Evolutionary conservation across 73 alveolate species (phyloP).

Genomic region (Paramecium bursaria): DNA sequence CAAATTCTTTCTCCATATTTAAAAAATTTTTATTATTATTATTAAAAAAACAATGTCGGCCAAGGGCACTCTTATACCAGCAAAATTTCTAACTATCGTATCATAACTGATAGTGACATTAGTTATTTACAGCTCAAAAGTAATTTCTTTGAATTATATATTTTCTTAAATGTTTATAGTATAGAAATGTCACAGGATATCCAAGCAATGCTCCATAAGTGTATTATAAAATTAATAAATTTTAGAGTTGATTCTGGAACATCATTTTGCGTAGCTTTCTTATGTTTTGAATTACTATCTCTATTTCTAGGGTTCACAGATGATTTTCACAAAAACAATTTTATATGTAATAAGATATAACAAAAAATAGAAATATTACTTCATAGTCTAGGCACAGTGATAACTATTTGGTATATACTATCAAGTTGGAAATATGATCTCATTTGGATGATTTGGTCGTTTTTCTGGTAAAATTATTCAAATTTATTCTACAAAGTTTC

Average conservation of each 20-base stretch:
- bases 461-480: conserved; percentile 18
- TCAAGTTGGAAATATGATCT: conserved; percentile 30
- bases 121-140: conserved; percentile 33
- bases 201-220: not conserved
- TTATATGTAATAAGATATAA: not conserved
- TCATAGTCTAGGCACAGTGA: conserved; percentile 24
- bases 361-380: conserved; percentile 21
- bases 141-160: not conserved
- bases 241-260: conserved; percentile 38
- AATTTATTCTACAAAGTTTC: too few relatives aligned
- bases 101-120: conserved; percentile 31
- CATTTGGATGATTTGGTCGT: conserved; percentile 14
- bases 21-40: too few relatives aligned
- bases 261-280: conserved; percentile 2
- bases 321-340: conserved; percentile 33
- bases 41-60: conserved; percentile 53
- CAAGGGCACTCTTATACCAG: conserved; percentile 15
- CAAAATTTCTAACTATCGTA: conserved; percentile 31
- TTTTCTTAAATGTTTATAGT: too few relatives aligned
- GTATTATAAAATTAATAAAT: conserved; percentile 9
- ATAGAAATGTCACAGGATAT: conserved; percentile 14
- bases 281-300: not conserved
- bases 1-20: too few relatives aligned
- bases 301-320: conserved; percentile 27
- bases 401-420: conserved; percentile 29